Base-by-base conservation (phyloP, 306 rosid species). In the Vachellia collinsii region DNA sequence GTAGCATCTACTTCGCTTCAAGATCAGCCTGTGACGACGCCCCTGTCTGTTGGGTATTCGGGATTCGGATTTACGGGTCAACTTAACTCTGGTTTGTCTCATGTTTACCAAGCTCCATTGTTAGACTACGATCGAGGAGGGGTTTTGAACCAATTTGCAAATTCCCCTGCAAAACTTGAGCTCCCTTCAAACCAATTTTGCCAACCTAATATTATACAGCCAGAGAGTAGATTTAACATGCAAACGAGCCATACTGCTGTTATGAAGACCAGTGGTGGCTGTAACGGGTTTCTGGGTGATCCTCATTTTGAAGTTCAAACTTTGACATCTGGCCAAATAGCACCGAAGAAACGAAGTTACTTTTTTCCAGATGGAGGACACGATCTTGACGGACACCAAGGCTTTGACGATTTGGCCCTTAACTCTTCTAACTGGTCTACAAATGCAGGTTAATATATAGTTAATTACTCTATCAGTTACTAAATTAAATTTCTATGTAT, bases 161-260 rank as follows among this genome's bases (percentile, higher is more conserved):
- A 72, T 36, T 58, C 76, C 54, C 68, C 88, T 11, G 48, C 82
- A 16, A 82, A 85, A 63, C 65, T 87, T 38, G 91, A 89, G 85
- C 88, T 85, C 81, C 85, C 89, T 87, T 86, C 91, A 73, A 79
- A 58, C 87, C 92, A 87, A 69, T 80, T 80, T 14, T 68, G 77
- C 63, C 83, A 85, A 72, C 17, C 17, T 12, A 25, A 62, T 4
- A 63, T 59, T 12, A 29, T 71, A 6, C 80, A 74, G 3, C 58
- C 76, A 1, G 82, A 75, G 14, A 67, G 83, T 11, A 71, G 76
- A 20, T 50, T 75, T 19, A 82, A 85, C 16, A 25, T 67, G 56
- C 80, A 71, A 34, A 7, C 81, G 13, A 62, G 54, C 58, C 66
- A 80, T 17, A 22, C 14, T 50, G 62, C 72, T 12, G 41, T 78